Conservation (phyloP, 208 protist species). For the Herpetomonas muscarum region DNA sequence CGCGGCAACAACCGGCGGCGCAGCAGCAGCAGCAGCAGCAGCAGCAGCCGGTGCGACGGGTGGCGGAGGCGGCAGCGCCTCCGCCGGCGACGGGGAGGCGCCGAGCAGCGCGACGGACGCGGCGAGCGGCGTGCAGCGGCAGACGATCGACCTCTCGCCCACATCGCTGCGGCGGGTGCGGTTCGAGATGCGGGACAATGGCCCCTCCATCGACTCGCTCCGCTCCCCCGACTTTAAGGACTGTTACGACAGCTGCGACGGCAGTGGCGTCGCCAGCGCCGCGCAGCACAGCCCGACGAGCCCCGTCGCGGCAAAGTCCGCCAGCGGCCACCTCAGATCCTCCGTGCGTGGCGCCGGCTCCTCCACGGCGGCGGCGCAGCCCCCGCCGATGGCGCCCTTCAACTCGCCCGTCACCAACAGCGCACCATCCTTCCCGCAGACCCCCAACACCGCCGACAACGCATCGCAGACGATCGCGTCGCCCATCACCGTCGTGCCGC, state of each 20-base stretch:
- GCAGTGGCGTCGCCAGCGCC: not conserved
- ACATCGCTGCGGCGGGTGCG: constrained; percentile 57
- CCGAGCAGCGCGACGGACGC: not conserved
- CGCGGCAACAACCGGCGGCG: not conserved
- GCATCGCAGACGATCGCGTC: not conserved
- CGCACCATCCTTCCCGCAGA: not conserved
- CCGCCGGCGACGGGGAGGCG: not conserved
- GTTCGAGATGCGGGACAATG: constrained; percentile 63
- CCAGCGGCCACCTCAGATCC: not conserved
- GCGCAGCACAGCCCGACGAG: too few species aligned
- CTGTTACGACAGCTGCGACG: constrained; percentile 5
- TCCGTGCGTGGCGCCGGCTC: not conserved
- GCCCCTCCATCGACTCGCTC: constrained; percentile 28
- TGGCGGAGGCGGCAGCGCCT: not conserved
- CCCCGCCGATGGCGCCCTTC: constrained; percentile 5
- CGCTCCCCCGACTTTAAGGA: constrained; percentile 10
- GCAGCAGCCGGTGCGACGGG: not conserved
- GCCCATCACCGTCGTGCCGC: not conserved
- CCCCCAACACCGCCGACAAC: not conserved
- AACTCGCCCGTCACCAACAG: constrained; percentile 10
- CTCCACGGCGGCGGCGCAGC: not conserved
- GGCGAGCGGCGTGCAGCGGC: not conserved
- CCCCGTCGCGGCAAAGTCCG: not conserved
- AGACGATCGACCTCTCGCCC: constrained; percentile 30
- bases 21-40: not conserved